These are phyloP conservation scores for Apophysomyces trapeziformis DNA, from an alignment of 371 early-diverging fungal genomes.

Conservation along the genomic window DNA sequence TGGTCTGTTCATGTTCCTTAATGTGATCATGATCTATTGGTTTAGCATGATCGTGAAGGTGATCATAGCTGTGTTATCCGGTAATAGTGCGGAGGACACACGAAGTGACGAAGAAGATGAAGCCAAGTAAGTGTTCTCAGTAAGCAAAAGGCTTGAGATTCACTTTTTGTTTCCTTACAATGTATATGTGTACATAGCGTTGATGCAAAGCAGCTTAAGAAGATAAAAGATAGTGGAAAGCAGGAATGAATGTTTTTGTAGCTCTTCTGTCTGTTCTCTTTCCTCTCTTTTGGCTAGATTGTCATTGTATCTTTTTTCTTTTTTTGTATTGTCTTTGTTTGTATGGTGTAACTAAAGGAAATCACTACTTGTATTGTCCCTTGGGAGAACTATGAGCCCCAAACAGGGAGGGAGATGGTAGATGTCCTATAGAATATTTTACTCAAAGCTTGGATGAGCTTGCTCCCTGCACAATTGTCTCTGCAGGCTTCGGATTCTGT, in stretches of 20 bases:
- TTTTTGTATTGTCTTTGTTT: neutral
- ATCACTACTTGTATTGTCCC: neutral
- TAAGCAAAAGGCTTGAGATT: neutral
- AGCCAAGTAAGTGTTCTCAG: neutral
- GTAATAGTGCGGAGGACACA: conserved; percentile 62
- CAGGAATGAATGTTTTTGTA: neutral
- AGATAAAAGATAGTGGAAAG: neutral
- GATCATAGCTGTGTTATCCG: conserved; percentile 58
- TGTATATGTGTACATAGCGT: neutral
- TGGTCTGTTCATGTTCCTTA: conserved; percentile 55
- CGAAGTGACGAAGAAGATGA: conserved; percentile 62
- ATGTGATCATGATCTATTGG: conserved; percentile 74
- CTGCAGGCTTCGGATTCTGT: conserved; percentile 22
- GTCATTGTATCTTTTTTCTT: neutral
- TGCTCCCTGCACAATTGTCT: conserved; percentile 29
- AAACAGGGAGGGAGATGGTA: too few species aligned
- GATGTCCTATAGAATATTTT: too few species aligned
- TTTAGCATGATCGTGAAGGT: conserved; percentile 67
- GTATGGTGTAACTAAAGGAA: neutral
- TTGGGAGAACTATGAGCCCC: too few species aligned
- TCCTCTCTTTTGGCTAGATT: neutral
- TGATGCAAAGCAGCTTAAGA: neutral
- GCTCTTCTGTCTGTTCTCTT: neutral
- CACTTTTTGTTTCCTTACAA: neutral
- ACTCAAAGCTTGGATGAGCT: conserved; percentile 6